Evolutionary conservation across 2,329 filamentous ascomycete genomes (phyloP).

Genomic region (Cercospora brassicicola): DNA sequence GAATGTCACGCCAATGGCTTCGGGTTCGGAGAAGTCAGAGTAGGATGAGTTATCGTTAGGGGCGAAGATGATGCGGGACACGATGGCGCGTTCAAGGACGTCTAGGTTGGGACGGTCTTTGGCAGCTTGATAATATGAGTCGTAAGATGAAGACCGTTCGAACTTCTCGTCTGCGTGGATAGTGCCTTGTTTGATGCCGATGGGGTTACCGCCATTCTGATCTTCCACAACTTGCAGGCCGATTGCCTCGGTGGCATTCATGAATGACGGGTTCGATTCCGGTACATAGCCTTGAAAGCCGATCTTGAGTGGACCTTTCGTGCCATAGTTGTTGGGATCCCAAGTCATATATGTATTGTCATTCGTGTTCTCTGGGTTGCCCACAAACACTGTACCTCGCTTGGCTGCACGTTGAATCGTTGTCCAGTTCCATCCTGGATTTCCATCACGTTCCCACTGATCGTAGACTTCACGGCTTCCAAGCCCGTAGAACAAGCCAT

Average conservation of each 20-base stretch:
- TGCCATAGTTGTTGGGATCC: conserved; percentile 22
- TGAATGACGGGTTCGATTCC: conserved; percentile 20
- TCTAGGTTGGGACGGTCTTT: conserved; percentile 18
- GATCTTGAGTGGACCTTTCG: conserved; percentile 24
- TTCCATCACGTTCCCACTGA: conserved; percentile 22
- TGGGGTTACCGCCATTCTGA: conserved; percentile 18
- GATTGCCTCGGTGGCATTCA: conserved; percentile 21
- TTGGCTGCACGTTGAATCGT: conserved; percentile 16
- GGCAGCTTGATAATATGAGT: conserved; percentile 20
- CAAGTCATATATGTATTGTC: conserved; percentile 25
- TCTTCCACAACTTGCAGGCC: conserved; percentile 15
- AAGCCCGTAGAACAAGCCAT: conserved; percentile 23
- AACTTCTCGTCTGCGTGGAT: conserved; percentile 23
- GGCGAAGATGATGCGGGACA: conserved; percentile 19
- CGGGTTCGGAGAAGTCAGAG: neutral
- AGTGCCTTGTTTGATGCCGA: conserved; percentile 24
- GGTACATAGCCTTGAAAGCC: conserved; percentile 24
- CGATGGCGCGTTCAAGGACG: conserved; percentile 18
- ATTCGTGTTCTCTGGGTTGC: conserved; percentile 22
- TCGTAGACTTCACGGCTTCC: conserved; percentile 18
- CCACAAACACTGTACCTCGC: conserved; percentile 22
- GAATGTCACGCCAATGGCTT: conserved; percentile 21
- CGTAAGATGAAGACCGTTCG: conserved; percentile 19
- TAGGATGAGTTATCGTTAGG: neutral
- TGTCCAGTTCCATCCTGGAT: conserved; percentile 23